Conservation (phyloP, 2,329 filamentous ascomycete species). For the Apiospora sp. region DNA sequence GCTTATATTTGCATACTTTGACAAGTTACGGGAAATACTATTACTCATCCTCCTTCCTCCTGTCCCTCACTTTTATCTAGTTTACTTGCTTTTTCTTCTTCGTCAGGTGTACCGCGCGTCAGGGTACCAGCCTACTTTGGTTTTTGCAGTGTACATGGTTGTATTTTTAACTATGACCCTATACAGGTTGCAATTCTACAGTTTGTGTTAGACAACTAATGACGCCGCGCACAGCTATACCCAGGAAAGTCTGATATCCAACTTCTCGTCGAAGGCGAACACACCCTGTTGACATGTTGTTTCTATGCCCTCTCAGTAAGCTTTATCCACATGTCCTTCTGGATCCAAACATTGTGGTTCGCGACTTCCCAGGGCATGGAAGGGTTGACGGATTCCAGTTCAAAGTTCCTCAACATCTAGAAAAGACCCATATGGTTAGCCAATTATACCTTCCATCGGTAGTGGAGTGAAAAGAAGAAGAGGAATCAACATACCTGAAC, state of each 20-base stretch:
- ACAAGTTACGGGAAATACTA: too few relatives aligned
- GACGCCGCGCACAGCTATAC: background rate
- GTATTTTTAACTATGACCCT: too few relatives aligned
- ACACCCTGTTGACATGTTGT: background rate
- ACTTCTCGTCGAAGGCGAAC: background rate
- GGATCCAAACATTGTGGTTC: constrained; percentile 22
- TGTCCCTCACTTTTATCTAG: too few relatives aligned
- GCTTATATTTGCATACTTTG: too few relatives aligned
- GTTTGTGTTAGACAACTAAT: too few relatives aligned
- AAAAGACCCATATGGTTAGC: background rate
- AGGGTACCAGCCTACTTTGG: too few relatives aligned
- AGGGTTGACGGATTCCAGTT: constrained; percentile 19
- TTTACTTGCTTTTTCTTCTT: too few relatives aligned
- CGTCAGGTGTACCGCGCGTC: too few relatives aligned
- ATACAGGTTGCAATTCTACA: too few relatives aligned
- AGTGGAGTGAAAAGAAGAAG: background rate
- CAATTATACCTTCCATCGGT: too few relatives aligned
- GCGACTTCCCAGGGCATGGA: constrained; percentile 8
- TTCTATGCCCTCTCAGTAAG: background rate
- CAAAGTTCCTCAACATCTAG: constrained; percentile 23
- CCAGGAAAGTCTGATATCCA: background rate
- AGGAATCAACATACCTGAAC: background rate
- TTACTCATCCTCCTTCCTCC: too few relatives aligned
- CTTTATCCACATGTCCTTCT: constrained; percentile 23
- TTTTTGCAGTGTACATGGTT: too few relatives aligned